Base-by-base conservation (phyloP, 2,329 filamentous ascomycete genomes). In the Onygenales sp. region DNA sequence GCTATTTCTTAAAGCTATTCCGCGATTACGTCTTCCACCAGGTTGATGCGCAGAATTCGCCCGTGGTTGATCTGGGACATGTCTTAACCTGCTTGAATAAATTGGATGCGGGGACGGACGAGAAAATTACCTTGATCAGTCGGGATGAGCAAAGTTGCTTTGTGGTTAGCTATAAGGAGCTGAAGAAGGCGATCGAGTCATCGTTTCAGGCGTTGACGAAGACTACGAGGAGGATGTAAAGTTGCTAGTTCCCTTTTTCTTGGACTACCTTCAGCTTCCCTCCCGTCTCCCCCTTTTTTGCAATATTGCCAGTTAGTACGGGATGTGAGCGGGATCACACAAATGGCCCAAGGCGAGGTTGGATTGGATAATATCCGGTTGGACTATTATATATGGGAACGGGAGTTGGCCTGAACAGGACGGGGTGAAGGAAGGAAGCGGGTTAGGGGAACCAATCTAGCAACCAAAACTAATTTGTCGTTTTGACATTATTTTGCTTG, bases 11-110 rank as follows among this genome's bases (percentile, higher is more conserved):
- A 59, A 96, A 95, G 72, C 79, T 98, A 7, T 97, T 97, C 76
- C 83, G 93, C 49, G 93, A 98, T 71, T 97, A 94, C 63, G 89
- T 96, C 42, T 98, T 97, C 72, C 93, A 98, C 69, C 91, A 95
- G 64, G 90, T 96, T 10, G 90, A 97, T 66, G 80, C 82, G 33
- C 83, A 89, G 54, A 90, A 89, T 11, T 86, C 87, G 51, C 87
- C 93, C 0, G 85, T 91, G 1, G 77, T 95, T 5, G 88, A 96
- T 65, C 75, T 96, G 54, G 92, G 87, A 2, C 91, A 97, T 72
- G 89, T 97, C 58, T 70, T 98, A 45, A 81, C 80, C 31, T 92
- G 86, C 64, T 72, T 98, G 60, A 96, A 94, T 73, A 96, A 95
- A 68, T 76, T 98, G 51, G 93, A 98, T 70, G 88, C 89, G 0